These are phyloP conservation scores for Nothophoma quercina DNA, from an alignment of 2,329 filamentous ascomycete genomes.

Conservation along the genomic window DNA sequence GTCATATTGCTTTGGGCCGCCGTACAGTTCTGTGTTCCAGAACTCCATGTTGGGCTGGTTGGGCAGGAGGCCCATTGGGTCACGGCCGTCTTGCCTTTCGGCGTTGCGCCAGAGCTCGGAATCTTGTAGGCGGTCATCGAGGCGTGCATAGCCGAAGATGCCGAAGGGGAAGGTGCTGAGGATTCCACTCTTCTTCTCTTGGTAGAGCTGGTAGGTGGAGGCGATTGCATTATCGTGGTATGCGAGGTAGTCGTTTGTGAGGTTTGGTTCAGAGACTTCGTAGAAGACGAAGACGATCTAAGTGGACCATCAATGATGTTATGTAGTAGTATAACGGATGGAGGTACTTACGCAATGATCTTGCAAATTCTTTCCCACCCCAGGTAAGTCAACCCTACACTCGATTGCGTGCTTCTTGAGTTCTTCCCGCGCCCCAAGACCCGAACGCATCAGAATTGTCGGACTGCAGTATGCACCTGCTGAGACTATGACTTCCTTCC, in stretches of 20 bases:
- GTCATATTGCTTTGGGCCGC: slow-evolving; percentile 65
- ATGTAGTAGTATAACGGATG: too few species aligned
- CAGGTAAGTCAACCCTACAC: slow-evolving; percentile 62
- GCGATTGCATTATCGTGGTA: slow-evolving; percentile 62
- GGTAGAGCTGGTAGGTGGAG: slow-evolving; percentile 63
- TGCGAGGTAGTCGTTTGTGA: slow-evolving; percentile 63
- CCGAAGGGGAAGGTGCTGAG: slow-evolving; percentile 69
- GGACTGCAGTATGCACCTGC: slow-evolving; percentile 46
- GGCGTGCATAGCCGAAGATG: slow-evolving; percentile 67
- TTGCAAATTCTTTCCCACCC: slow-evolving; percentile 70
- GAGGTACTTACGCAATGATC: slow-evolving; percentile 65
- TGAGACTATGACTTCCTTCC: slow-evolving; percentile 45
- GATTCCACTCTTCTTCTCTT: slow-evolving; percentile 65
- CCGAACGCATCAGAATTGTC: slow-evolving; percentile 58
- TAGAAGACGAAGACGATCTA: slow-evolving; percentile 64
- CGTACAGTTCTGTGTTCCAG: slow-evolving; percentile 69
- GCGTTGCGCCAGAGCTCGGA: slow-evolving; percentile 64
- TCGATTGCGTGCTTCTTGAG: slow-evolving; percentile 62
- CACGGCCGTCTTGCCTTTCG: slow-evolving; percentile 54
- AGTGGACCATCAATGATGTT: slow-evolving; percentile 49
- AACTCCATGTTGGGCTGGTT: slow-evolving; percentile 68
- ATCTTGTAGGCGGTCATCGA: slow-evolving; percentile 65
- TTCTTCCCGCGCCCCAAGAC: slow-evolving; percentile 64
- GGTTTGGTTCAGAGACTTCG: slow-evolving; percentile 63
- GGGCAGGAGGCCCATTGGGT: slow-evolving; percentile 67